Evolutionary conservation across 2,329 filamentous ascomycete species (phyloP).

Genomic region (Talaromyces sp.): DNA sequence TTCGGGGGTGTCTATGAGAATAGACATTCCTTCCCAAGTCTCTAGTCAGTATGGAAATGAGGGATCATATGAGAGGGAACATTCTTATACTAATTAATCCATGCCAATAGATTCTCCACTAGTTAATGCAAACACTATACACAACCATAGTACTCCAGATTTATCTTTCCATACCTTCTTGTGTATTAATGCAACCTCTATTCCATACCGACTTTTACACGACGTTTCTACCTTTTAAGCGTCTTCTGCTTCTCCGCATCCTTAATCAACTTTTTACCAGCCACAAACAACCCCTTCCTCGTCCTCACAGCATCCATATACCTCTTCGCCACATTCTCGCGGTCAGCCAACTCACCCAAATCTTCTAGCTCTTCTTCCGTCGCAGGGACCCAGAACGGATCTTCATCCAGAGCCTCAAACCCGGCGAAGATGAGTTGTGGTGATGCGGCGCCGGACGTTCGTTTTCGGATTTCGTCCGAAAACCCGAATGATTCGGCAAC

Average conservation of each 20-base stretch:
- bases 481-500: constrained; percentile 97
- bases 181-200: background rate
- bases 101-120: background rate
- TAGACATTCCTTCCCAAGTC: constrained; percentile 1
- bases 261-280: constrained; percentile 67
- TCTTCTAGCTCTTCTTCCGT: constrained; percentile 97
- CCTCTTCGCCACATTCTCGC: constrained; percentile 91
- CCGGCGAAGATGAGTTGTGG: constrained; percentile 92
- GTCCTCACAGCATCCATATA: constrained; percentile 88
- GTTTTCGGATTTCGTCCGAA: constrained; percentile 91
- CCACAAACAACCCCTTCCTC: constrained; percentile 83
- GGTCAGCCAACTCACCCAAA: constrained; percentile 86
- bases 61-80: background rate
- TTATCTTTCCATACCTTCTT: background rate
- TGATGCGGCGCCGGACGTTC: constrained; percentile 82
- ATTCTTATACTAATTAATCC: background rate
- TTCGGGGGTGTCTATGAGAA: background rate
- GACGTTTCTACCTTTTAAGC: constrained; percentile 52
- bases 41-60: background rate
- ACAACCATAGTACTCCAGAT: background rate
- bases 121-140: background rate
- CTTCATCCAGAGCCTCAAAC: constrained; percentile 88
- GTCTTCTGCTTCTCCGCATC: constrained; percentile 92
- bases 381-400: constrained; percentile 96
- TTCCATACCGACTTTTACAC: background rate